phyloP scores from a whole-genome alignment of 2,329 filamentous ascomycete species.

The Phoma sp. region DNA sequence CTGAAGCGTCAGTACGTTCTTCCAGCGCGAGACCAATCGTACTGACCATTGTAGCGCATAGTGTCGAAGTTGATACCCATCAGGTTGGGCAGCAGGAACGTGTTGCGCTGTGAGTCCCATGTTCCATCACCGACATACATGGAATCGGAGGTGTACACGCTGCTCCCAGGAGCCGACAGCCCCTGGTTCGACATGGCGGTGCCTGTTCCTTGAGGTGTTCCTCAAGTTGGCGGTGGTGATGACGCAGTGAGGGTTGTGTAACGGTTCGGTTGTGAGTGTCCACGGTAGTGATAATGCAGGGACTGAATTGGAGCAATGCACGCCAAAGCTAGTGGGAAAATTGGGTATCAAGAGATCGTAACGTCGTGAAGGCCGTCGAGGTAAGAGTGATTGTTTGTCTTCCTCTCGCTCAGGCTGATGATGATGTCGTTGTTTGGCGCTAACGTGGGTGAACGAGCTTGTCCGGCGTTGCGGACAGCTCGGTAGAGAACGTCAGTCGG shows the following conservation, averaged over 20 bases:
- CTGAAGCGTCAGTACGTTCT: slow-evolving; percentile 50
- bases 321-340: slow-evolving; percentile 16
- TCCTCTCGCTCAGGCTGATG: slow-evolving; percentile 25
- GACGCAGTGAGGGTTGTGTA: slow-evolving; percentile 17
- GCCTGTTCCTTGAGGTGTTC: neutral
- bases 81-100: slow-evolving; percentile 78
- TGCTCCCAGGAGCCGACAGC: slow-evolving; percentile 73
- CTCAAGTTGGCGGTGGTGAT: slow-evolving; percentile 2
- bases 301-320: slow-evolving; percentile 18
- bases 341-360: slow-evolving; percentile 31
- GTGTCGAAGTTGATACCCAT: slow-evolving; percentile 79
- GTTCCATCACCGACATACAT: slow-evolving; percentile 81
- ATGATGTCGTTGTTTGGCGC: slow-evolving; percentile 24
- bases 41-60: slow-evolving; percentile 80
- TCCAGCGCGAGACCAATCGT: neutral
- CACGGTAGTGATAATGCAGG: slow-evolving; percentile 8
- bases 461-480: slow-evolving; percentile 43
- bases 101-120: slow-evolving; percentile 79
- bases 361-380: slow-evolving; percentile 39
- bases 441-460: slow-evolving; percentile 33
- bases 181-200: slow-evolving; percentile 39
- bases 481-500: slow-evolving; percentile 33
- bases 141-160: slow-evolving; percentile 74
- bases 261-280: slow-evolving; percentile 11
- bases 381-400: slow-evolving; percentile 18